Evolutionary conservation across 2,329 filamentous ascomycete genomes (phyloP).

Genomic region (Pseudogymnoascus sp.): DNA sequence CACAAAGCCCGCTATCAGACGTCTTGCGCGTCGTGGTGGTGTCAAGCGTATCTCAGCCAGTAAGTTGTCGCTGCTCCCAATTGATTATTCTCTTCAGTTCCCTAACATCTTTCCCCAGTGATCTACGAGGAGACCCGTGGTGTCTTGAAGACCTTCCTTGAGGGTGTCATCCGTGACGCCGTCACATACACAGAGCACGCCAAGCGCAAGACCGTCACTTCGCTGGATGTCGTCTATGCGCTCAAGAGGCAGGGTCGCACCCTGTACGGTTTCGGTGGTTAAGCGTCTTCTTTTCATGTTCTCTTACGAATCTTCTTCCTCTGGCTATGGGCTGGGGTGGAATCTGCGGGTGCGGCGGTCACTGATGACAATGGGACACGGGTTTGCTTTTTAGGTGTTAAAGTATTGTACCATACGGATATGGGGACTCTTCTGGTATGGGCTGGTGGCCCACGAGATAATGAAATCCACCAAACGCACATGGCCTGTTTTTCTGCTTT

Average conservation of each 20-base stretch:
- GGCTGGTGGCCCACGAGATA: constrained; percentile 16
- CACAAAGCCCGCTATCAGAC: constrained; percentile 95
- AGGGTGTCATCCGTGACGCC: constrained; percentile 70
- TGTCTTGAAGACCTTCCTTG: constrained; percentile 78
- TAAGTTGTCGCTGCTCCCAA: constrained; percentile 33
- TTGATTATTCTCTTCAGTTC: constrained; percentile 1
- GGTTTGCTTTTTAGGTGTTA: constrained; percentile 24
- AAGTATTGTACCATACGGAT: constrained; percentile 25
- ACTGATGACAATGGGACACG: constrained; percentile 19
- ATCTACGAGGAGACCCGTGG: constrained; percentile 79
- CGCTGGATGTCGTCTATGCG: constrained; percentile 56
- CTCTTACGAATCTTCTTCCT: constrained; percentile 24
- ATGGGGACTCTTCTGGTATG: constrained; percentile 21
- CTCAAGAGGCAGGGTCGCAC: constrained; percentile 58
- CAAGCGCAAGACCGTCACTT: constrained; percentile 67
- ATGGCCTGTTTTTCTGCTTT: background rate
- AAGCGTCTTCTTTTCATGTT: constrained; percentile 23
- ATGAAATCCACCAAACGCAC: constrained; percentile 15
- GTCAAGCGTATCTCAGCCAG: constrained; percentile 99
- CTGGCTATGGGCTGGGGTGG: constrained; percentile 11
- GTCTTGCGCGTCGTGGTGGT: constrained; percentile 98
- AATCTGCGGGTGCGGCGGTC: constrained; percentile 9
- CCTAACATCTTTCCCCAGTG: constrained; percentile 39
- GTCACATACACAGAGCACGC: constrained; percentile 79
- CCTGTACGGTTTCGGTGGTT: constrained; percentile 63